Evolutionary conservation across 2,329 filamentous ascomycete species (phyloP), one percentile per base, ranked within the genome.

Genomic region (Diatrype stigma): DNA sequence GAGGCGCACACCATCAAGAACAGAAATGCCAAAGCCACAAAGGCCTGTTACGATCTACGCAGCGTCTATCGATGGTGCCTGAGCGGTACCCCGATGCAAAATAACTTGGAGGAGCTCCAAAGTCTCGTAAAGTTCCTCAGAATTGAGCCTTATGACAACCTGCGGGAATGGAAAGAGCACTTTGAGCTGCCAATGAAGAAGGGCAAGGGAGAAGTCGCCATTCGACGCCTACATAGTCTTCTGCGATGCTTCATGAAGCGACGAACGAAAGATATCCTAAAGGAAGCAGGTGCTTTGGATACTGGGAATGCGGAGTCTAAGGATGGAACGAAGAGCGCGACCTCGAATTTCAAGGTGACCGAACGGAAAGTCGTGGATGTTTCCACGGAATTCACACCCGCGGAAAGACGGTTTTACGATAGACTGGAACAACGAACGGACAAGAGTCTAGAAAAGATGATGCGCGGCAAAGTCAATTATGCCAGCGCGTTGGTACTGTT

Each of bases 1-100:
- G 94, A 99, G 73, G 94, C 94, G 1, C 94, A 99, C 68, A 96
- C 89, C 2, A 96, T 99, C 79, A 99, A 99, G 74, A 99, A 99
- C 66, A 86, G 93, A 56, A 96, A 95, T 59, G 91, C 94, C 21
- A 99, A 99, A 71, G 86, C 90, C 38, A 96, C 93, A 1, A 91
- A 96, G 67, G 92, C 94, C 2, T 94, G 89, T 58, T 99, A 86
- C 65, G 89, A 89, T 2, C 72, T 99, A 30, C 78, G 86, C 28
- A 86, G 90, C 19, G 87, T 94, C 67, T 97, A 96, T 63, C 81
- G 94, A 54, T 99, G 94, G 94, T 97, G 94, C 65, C 73, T 99
- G 55, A 96, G 92, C 0, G 94, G 94, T 48, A 99, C 94, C 1
- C 94, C 94, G 0, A 91, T 99, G 86, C 94, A 99, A 67, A 99